Percentiles rank a stretch among this genome's conserved stretches.
phyloP scores from a whole-genome alignment of 176 grass and related monocot species.

The Dendrocalamus sinicus region DNA sequence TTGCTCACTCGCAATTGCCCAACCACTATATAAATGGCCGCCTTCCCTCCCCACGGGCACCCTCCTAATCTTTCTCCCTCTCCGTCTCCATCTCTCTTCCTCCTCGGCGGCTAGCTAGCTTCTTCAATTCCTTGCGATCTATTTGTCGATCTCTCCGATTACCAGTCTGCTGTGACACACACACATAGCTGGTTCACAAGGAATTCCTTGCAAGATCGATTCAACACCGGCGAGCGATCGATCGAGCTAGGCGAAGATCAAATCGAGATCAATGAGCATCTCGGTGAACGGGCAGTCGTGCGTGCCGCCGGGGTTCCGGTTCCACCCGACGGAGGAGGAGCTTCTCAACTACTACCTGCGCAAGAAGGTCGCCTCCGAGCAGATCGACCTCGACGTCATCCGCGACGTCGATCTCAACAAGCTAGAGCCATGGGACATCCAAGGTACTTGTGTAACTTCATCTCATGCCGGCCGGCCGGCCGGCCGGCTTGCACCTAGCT shows the following conservation, averaged over 20 bases:
- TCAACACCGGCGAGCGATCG: neutral
- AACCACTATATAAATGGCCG: constrained; percentile 57
- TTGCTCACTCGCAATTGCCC: neutral
- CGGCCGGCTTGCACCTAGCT: neutral
- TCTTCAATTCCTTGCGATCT: neutral
- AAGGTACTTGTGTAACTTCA: constrained; percentile 57
- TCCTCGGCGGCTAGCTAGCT: neutral
- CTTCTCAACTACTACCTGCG: constrained; percentile 90
- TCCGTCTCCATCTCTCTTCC: neutral
- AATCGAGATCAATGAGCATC: constrained; percentile 68
- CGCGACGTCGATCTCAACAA: constrained; percentile 98
- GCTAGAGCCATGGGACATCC: constrained; percentile 99
- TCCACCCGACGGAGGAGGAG: constrained; percentile 99
- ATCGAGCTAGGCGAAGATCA: neutral
- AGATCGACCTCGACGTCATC: constrained; percentile 98
- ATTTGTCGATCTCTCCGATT: neutral
- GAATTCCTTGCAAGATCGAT: neutral
- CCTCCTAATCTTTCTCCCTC: neutral
- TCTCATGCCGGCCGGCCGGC: neutral
- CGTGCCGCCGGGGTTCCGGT: constrained; percentile 94
- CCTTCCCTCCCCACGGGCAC: constrained; percentile 37
- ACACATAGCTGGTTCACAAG: neutral
- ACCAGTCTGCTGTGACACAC: too few relatives aligned
- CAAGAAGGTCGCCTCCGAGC: constrained; percentile 87
- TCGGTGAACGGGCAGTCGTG: constrained; percentile 96